Percentiles rank a stretch among this genome's conserved stretches.
phyloP scores from a whole-genome alignment of 2,329 filamentous ascomycete genomes.

The Aspergillus ibericus region DNA sequence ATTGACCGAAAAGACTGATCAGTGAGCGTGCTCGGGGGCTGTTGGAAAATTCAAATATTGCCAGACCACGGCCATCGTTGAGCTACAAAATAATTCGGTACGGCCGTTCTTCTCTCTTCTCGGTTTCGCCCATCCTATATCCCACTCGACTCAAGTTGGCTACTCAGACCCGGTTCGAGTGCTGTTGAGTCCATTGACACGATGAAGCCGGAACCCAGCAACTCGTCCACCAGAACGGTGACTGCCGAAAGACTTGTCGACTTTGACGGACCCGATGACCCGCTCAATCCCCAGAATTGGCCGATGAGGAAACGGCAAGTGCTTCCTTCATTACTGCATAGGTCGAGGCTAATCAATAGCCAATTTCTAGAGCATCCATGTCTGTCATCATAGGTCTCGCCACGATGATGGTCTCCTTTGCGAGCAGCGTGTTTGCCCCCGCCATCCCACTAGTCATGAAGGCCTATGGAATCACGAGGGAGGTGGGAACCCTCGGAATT shows the following conservation, averaged over 20 bases:
- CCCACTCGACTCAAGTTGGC: no score
- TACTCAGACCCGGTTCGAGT: no score
- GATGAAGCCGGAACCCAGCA: no score
- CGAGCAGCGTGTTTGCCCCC: slow-evolving; percentile 24
- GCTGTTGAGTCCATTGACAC: no score
- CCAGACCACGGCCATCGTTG: no score
- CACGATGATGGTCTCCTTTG: slow-evolving; percentile 23
- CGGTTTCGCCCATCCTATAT: no score
- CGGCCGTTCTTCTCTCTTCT: no score
- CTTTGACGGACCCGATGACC: slow-evolving; percentile 1
- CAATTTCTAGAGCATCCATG: slow-evolving; percentile 11
- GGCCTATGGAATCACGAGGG: slow-evolving; percentile 13
- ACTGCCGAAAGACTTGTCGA: background rate
- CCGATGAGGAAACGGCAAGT: slow-evolving; percentile 11
- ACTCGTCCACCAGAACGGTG: no score
- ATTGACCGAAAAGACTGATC: no score
- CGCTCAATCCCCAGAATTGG: slow-evolving; percentile 5
- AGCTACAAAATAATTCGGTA: no score
- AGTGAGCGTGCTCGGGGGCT: no score
- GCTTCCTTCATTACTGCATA: background rate
- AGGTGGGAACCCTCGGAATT: slow-evolving; percentile 17
- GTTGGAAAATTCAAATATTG: no score
- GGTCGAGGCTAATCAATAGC: background rate
- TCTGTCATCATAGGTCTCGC: slow-evolving; percentile 13
- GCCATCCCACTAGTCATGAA: slow-evolving; percentile 13